A percentile compares a stretch with the other conserved stretches of the same genome.
Evolutionary conservation across 345 rosid species (phyloP).

Genomic region (Eucalyptus regnans): DNA sequence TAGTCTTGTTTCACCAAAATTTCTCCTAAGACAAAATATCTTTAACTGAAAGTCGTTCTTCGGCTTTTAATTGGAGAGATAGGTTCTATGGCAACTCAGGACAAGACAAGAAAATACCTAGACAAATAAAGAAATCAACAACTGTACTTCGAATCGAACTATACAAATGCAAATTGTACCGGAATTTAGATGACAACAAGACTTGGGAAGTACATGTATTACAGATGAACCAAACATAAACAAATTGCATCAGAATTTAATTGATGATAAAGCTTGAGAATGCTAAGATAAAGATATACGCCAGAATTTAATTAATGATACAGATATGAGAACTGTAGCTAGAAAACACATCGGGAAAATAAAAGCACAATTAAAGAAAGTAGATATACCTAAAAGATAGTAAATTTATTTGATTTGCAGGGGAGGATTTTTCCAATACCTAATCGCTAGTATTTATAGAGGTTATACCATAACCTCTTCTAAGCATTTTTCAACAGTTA

Average conservation of each 20-base stretch:
- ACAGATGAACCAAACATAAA: background rate
- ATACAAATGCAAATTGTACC: background rate
- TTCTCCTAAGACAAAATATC: fast-evolving
- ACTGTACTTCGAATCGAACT: too few relatives aligned
- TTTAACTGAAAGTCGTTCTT: too few relatives aligned
- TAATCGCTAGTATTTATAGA: background rate
- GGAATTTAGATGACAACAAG: background rate
- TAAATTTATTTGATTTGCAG: background rate
- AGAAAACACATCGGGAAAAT: background rate
- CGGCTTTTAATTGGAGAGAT: background rate
- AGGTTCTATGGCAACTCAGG: background rate
- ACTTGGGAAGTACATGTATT: background rate
- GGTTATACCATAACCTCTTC: background rate
- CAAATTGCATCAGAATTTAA: too few relatives aligned
- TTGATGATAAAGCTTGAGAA: background rate
- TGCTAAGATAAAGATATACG: too few relatives aligned
- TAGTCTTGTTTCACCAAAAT: too few relatives aligned
- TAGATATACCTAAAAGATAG: background rate
- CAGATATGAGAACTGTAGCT: background rate
- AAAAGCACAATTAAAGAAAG: background rate
- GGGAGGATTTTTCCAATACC: background rate
- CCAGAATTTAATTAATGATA: too few relatives aligned
- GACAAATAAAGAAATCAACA: background rate
- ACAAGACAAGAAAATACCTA: background rate
- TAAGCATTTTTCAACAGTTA: background rate